A percentile compares a stretch with the other conserved stretches of the same genome.
Conservation (phyloP, 2,329 filamentous ascomycete species). For the Fusarium pseudonygamai region DNA sequence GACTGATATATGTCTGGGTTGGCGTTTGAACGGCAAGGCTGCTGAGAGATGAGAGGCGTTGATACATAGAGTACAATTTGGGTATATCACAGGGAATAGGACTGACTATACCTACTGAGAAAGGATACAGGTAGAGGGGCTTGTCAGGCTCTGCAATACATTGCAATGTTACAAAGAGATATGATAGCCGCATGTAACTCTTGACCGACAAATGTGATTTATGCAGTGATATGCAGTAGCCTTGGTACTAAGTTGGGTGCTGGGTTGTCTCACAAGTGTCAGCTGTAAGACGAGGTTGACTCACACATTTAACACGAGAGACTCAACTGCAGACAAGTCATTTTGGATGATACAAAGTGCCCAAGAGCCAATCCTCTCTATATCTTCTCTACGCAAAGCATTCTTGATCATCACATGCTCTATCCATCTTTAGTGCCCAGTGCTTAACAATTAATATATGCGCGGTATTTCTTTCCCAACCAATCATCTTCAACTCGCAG, state of each 20-base stretch:
- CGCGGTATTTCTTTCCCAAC: slow-evolving; percentile 11
- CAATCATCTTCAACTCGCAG: slow-evolving; percentile 27
- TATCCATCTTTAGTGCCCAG: no score
- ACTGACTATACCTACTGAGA: not conserved
- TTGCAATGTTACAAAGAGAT: not conserved
- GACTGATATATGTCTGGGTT: slow-evolving; percentile 8
- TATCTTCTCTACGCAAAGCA: not conserved
- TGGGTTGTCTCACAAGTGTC: not conserved
- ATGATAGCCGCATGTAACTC: not conserved
- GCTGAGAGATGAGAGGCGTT: slow-evolving; percentile 8
- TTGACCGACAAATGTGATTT: not conserved
- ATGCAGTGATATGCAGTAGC: not conserved
- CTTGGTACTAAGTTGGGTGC: not conserved
- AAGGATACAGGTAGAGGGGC: not conserved
- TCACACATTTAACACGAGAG: not conserved
- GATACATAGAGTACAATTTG: slow-evolving; percentile 17
- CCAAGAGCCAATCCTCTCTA: no score
- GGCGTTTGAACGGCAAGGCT: slow-evolving; percentile 21
- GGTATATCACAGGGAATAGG: not conserved
- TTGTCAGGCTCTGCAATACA: not conserved
- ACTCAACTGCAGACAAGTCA: not conserved
- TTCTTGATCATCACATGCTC: not conserved
- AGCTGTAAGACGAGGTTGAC: not conserved
- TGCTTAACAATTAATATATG: not conserved
- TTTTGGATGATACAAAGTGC: not conserved